Conservation (phyloP, 192 early-diverging fungal genomes). For the Coemansia aciculifera region DNA sequence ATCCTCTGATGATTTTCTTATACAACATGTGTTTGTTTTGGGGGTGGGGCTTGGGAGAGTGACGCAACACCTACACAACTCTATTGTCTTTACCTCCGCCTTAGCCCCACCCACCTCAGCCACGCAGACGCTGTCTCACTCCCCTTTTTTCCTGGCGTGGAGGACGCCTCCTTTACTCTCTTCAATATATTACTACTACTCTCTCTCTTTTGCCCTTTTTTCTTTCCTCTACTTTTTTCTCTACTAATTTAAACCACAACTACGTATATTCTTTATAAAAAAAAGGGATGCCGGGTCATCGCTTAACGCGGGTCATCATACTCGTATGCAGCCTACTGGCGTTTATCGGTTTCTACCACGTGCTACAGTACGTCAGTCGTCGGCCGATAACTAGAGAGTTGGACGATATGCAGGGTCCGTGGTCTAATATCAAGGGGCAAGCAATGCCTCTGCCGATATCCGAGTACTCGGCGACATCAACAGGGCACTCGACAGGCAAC, state of each 20-base stretch:
- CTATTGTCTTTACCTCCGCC: background rate
- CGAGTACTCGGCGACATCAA: background rate
- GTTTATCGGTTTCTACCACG: slow-evolving; percentile 3
- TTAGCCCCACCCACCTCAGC: background rate
- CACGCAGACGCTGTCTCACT: background rate
- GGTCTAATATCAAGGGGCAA: background rate
- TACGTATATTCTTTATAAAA: background rate
- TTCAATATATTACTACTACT: background rate
- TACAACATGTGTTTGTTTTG: background rate
- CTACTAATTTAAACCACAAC: background rate
- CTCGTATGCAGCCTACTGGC: slow-evolving; percentile 3
- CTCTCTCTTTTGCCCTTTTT: background rate
- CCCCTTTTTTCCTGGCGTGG: background rate
- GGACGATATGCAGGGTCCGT: background rate
- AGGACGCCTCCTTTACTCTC: background rate
- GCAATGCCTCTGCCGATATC: background rate
- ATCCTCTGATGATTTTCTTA: background rate
- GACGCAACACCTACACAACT: background rate
- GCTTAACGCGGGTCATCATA: background rate
- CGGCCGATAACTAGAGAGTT: background rate
- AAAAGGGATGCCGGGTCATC: background rate
- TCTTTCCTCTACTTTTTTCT: background rate
- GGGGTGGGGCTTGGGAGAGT: background rate
- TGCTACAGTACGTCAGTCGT: background rate
- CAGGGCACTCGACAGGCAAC: background rate